Conservation (phyloP, 208 protist species). For the Leishmania amazonensis region DNA sequence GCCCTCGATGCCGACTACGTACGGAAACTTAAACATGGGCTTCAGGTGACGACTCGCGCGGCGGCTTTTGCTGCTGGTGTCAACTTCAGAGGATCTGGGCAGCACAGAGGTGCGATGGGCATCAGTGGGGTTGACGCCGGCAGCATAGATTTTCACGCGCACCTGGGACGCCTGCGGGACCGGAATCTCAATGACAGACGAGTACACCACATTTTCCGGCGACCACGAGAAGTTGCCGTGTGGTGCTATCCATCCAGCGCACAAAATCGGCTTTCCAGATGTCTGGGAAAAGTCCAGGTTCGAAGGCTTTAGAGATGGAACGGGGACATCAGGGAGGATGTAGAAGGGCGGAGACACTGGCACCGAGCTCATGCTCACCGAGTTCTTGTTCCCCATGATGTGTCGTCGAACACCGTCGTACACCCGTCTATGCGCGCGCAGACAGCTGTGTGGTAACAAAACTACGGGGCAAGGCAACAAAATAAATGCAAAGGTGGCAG, state of each 20-base stretch:
- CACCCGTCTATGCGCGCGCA: neutral
- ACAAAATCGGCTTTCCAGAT: constrained; percentile 33
- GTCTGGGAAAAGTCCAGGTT: constrained; percentile 26
- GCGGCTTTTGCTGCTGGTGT: constrained; percentile 8
- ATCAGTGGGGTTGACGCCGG: constrained; percentile 66
- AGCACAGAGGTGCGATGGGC: constrained; percentile 38
- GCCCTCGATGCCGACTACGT: constrained; percentile 64
- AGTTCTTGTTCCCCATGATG: constrained; percentile 27
- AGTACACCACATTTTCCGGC: constrained; percentile 34
- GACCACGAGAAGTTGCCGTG: constrained; percentile 30
- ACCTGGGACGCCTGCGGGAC: constrained; percentile 52
- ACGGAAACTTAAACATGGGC: constrained; percentile 51
- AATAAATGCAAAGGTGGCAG: neutral
- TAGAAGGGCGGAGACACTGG: constrained; percentile 17
- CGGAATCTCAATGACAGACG: constrained; percentile 44
- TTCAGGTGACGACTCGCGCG: constrained; percentile 22
- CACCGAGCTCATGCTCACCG: neutral
- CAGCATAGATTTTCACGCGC: constrained; percentile 69
- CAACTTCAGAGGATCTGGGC: neutral
- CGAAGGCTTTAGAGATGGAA: constrained; percentile 32
- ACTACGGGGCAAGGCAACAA: neutral
- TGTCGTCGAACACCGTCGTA: neutral
- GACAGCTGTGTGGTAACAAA: neutral
- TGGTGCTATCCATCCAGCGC: constrained; percentile 38
- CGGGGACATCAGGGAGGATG: constrained; percentile 16